Percentiles rank a stretch among this genome's conserved stretches.
Conservation (phyloP, 805 yeast species). For the Yarrowia sp. region DNA sequence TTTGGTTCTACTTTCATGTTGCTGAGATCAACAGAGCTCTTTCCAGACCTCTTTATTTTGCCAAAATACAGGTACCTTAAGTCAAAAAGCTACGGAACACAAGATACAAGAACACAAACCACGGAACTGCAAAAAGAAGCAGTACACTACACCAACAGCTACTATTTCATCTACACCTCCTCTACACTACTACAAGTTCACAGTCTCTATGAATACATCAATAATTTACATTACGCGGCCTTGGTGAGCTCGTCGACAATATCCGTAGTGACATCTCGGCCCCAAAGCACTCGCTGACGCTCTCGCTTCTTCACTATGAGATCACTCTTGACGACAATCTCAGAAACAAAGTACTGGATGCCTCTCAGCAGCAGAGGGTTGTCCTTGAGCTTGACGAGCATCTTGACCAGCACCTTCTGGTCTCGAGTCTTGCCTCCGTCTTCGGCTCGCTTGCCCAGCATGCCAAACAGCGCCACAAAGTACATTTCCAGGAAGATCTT, state of each 20-base stretch:
- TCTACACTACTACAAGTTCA: too few relatives aligned
- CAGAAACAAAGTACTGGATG: conserved; percentile 57
- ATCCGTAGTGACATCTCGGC: conserved; percentile 53
- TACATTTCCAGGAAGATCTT: conserved; percentile 70
- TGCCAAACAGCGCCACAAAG: conserved; percentile 64
- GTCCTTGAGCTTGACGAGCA: conserved; percentile 55
- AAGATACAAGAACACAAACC: too few relatives aligned
- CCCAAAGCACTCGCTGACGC: conserved; percentile 64
- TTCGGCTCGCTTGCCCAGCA: conserved; percentile 48
- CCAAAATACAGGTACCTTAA: too few relatives aligned
- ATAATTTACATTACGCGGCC: background rate
- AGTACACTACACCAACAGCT: too few relatives aligned
- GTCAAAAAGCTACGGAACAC: too few relatives aligned
- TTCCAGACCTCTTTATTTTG: too few relatives aligned
- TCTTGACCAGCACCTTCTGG: conserved; percentile 50
- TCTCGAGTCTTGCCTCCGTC: conserved; percentile 42
- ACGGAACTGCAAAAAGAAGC: too few relatives aligned
- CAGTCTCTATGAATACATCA: background rate
- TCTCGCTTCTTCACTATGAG: conserved; percentile 55
- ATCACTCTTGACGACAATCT: conserved; percentile 43
- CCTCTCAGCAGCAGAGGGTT: conserved; percentile 59
- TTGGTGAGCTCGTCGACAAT: conserved; percentile 49
- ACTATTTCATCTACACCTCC: too few relatives aligned
- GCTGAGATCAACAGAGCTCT: too few relatives aligned
- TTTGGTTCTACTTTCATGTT: too few relatives aligned